Evolutionary conservation across 768 basidiomycete genomes (phyloP), one percentile per base, ranked within the genome.

Genomic region (Kwoniella newhampshirensis): DNA sequence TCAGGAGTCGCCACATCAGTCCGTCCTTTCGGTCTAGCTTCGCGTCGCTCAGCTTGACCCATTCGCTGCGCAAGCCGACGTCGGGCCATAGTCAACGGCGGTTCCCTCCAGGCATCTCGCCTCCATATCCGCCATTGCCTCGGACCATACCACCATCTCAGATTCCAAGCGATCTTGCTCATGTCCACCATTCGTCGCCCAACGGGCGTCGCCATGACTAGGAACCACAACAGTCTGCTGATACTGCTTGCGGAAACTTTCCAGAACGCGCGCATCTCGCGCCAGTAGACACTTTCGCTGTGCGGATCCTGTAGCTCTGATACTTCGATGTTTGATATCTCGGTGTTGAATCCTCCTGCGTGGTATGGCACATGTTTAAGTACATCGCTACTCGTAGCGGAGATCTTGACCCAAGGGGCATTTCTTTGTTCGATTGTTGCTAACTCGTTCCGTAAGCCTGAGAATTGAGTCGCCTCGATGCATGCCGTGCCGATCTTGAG

Each of bases 91-190:
- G 51, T 44, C n/a, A 62, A 13, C 20, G 57, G 43, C 18, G 67
- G 64, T 46, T 56, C 55, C 15, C 32, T 9, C 71, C 71, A 73
- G 0, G 68, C 71, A 8, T 55, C 62, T 26, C 68, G 17, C 26
- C 66, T 27, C 71, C 71, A 73, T 13, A 73, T 35, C 17, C 64
- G 47, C 68, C 68, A 70, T 3, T 54, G 58, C 27, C 71, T 30
- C 4, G 71, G 71, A 2, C 71, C 71, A 58, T 66, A 73, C 68
- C 68, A 73, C 71, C 71, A 73, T 46, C 71, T 30, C 18, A 37
- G 23, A 11, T 51, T 18, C 55, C 59, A 64, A 12, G 51, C 37
- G 1, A 30, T 42, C 11, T 49, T 54, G 2, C 35, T 23, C 40
- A 58, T 17, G 6, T 55, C 40, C 7, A 59, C 27, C 1, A 27